Evolutionary conservation across 352 stramenopile species (phyloP).

Genomic region (Phytophthora vignae): DNA sequence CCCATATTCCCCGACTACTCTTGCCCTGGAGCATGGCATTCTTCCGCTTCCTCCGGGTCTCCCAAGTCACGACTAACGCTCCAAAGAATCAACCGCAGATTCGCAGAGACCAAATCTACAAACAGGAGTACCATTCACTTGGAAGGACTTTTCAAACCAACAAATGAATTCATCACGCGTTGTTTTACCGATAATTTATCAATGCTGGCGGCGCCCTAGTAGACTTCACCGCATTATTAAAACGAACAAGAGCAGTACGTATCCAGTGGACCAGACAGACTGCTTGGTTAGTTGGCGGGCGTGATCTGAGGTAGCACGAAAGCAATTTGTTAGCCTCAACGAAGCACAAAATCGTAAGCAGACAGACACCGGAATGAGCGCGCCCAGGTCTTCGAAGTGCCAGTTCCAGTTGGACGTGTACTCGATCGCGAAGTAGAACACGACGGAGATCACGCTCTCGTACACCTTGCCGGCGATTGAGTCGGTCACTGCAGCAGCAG

Average conservation of each 20-base stretch:
- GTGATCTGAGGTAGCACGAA: not conserved
- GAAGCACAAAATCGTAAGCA: not conserved
- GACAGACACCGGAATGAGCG: slow-evolving; percentile 22
- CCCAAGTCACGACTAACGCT: too few relatives aligned
- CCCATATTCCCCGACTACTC: too few relatives aligned
- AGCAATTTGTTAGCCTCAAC: not conserved
- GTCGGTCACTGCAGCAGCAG: slow-evolving; percentile 12
- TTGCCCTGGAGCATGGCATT: too few relatives aligned
- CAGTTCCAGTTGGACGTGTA: slow-evolving; percentile 44
- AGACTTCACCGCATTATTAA: not conserved
- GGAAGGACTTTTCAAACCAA: not conserved
- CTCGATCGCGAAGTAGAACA: slow-evolving; percentile 36
- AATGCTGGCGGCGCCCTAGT: not conserved
- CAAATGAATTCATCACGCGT: not conserved
- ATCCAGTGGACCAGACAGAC: not conserved
- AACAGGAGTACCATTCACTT: too few relatives aligned
- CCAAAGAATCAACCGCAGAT: too few relatives aligned
- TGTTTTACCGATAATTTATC: slow-evolving; percentile 7
- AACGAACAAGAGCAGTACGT: too few relatives aligned
- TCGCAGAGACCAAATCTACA: too few relatives aligned
- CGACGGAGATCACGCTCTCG: slow-evolving; percentile 26
- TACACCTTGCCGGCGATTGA: slow-evolving; percentile 33
- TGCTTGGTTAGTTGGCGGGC: not conserved
- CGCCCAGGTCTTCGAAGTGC: slow-evolving; percentile 33
- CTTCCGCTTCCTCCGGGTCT: too few relatives aligned